Percentiles rank a stretch among this genome's conserved stretches.
Conservation (phyloP, 805 yeast species). For the Candida multigemmis region DNA sequence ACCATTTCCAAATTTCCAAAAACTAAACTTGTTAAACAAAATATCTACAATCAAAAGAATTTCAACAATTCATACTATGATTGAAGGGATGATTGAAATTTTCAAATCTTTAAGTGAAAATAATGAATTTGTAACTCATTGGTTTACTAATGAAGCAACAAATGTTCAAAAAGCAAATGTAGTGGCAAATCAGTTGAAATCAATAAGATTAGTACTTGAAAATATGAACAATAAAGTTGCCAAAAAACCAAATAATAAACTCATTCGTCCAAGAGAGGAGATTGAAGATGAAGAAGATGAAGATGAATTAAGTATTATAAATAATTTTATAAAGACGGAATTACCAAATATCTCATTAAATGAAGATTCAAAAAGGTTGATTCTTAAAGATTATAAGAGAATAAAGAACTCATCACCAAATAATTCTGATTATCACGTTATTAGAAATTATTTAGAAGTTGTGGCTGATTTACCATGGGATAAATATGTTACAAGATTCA, state of each 20-base stretch:
- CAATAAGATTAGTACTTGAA: constrained; percentile 41
- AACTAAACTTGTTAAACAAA: constrained; percentile 27
- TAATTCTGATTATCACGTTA: constrained; percentile 55
- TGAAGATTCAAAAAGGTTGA: constrained; percentile 29
- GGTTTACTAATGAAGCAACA: constrained; percentile 42
- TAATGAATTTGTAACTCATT: constrained; percentile 27
- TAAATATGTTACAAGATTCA: constrained; percentile 17
- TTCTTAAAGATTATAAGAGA: constrained; percentile 44
- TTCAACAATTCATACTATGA: constrained; percentile 16
- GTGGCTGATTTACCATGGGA: constrained; percentile 62
- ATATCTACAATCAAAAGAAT: constrained; percentile 24
- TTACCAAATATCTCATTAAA: constrained; percentile 26
- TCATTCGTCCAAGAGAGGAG: constrained; percentile 9
- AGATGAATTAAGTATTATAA: constrained; percentile 29
- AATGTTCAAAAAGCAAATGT: constrained; percentile 44
- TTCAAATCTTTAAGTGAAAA: constrained; percentile 25
- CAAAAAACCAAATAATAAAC: constrained; percentile 5
- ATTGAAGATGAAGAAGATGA: constrained; percentile 40
- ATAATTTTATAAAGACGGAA: constrained; percentile 25
- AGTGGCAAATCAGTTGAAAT: constrained; percentile 46
- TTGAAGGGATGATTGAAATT: constrained; percentile 24
- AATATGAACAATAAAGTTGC: constrained; percentile 24
- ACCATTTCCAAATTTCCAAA: constrained; percentile 39
- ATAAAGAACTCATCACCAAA: constrained; percentile 36
- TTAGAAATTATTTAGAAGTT: constrained; percentile 55